These are phyloP conservation scores for Mucor lusitanicus DNA, from an alignment of 371 early-diverging fungal species.

Conservation along the genomic window DNA sequence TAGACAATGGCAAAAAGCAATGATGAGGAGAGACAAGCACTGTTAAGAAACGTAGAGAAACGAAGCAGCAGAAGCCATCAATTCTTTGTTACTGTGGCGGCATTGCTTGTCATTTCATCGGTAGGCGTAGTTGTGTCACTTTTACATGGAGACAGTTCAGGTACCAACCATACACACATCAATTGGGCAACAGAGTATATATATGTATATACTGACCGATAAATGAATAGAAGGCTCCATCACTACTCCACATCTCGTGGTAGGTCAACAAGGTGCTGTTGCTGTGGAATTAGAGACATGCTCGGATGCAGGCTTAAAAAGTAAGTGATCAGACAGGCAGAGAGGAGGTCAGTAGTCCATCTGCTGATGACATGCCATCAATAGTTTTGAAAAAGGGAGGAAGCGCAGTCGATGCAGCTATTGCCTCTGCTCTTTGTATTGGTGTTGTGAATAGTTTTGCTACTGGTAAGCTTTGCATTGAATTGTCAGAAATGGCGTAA, in stretches of 20 bases:
- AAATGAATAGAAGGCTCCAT: background rate
- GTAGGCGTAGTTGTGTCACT: conserved; percentile 2
- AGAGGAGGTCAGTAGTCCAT: no score
- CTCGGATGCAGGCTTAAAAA: conserved; percentile 80
- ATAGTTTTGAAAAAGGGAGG: conserved; percentile 90
- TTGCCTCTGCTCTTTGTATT: conserved; percentile 91
- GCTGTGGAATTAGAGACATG: conserved; percentile 83
- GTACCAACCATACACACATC: background rate
- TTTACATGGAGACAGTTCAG: background rate
- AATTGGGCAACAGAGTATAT: no score
- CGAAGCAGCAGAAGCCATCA: background rate
- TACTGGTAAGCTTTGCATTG: conserved; percentile 75
- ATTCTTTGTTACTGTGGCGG: background rate
- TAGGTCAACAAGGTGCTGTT: conserved; percentile 72
- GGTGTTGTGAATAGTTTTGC: conserved; percentile 95
- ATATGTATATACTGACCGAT: no score
- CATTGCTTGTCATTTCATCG: conserved; percentile 7
- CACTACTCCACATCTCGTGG: conserved; percentile 19
- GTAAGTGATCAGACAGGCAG: conserved; percentile 27
- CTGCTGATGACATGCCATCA: no score
- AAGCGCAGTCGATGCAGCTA: conserved; percentile 95
- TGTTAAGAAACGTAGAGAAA: conserved; percentile 5
- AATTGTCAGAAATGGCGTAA: conserved; percentile 16
- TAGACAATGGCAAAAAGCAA: background rate
- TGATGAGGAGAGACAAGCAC: conserved; percentile 3